phyloP scores from a whole-genome alignment of 352 stramenopile species.

The Pythium dissotocum region DNA sequence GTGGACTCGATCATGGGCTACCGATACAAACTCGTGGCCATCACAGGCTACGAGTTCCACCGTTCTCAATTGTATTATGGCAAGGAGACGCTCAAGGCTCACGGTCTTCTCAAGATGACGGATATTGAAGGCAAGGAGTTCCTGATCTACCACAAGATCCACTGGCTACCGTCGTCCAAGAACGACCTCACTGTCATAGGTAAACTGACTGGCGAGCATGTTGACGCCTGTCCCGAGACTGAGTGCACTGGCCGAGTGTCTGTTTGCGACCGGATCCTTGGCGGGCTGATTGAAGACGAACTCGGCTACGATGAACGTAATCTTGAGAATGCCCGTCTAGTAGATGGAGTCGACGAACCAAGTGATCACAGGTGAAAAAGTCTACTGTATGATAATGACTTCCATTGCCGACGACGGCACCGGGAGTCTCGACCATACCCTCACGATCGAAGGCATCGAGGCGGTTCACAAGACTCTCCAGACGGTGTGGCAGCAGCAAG shows the following conservation, averaged over 20 bases:
- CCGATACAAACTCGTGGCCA: not conserved
- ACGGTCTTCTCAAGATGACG: not conserved
- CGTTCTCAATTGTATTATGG: not conserved
- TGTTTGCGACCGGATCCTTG: not conserved
- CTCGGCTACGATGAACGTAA: not conserved
- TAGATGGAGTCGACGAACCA: not conserved
- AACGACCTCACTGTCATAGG: not conserved
- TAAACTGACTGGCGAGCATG: not conserved
- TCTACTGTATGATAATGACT: too few relatives aligned
- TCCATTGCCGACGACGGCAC: not conserved
- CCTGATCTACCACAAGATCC: not conserved
- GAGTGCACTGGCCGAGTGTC: not conserved
- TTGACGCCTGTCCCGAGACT: not conserved
- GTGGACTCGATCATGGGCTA: not conserved
- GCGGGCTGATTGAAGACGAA: not conserved
- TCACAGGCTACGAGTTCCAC: not conserved
- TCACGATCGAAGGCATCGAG: not conserved
- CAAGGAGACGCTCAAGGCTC: not conserved
- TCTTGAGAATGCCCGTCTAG: not conserved
- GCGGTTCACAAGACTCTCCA: not conserved
- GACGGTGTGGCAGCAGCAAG: conserved; percentile 6
- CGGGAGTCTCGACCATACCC: not conserved
- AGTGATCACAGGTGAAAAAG: not conserved
- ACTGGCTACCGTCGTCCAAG: not conserved
- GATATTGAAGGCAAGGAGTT: not conserved